A percentile compares a stretch with the other conserved stretches of the same genome.
These are phyloP conservation scores for Phoma sp. DNA, from an alignment of 2,329 filamentous ascomycete species.

Conservation along the genomic window DNA sequence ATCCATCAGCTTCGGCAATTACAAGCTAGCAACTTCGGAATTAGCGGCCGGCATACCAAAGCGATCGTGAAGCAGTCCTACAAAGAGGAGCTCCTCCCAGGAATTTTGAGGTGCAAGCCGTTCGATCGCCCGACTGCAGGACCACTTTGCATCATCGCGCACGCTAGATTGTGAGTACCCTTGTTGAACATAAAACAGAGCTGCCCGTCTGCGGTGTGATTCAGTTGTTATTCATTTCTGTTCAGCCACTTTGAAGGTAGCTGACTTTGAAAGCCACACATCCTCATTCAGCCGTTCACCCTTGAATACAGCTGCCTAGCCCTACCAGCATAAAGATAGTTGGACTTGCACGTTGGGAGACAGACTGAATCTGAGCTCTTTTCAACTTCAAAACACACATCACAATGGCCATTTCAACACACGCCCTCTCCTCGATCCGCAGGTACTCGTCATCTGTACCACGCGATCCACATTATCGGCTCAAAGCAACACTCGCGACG, in stretches of 20 bases:
- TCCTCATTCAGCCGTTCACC: constrained; percentile 2
- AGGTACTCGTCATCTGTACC: constrained; percentile 47
- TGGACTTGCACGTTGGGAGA: too few relatives aligned
- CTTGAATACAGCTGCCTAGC: constrained; percentile 2
- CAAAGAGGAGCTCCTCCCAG: constrained; percentile 11
- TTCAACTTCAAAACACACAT: neutral
- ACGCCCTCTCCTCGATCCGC: constrained; percentile 41
- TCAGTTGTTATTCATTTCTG: neutral
- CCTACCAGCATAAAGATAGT: neutral
- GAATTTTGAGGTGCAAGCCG: constrained; percentile 1
- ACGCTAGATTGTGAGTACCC: constrained; percentile 5
- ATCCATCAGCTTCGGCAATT: neutral
- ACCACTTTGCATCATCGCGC: constrained; percentile 13
- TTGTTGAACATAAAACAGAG: constrained; percentile 7
- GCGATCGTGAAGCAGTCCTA: neutral
- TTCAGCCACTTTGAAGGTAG: neutral
- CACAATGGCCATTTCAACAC: constrained; percentile 43
- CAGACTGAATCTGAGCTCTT: neutral
- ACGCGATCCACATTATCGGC: constrained; percentile 45
- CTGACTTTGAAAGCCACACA: constrained; percentile 1
- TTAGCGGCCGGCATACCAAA: neutral
- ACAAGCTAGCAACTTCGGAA: neutral
- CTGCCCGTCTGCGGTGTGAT: neutral
- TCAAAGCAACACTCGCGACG: constrained; percentile 47
- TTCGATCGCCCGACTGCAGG: constrained; percentile 3